Conservation (phyloP, 495 filamentous ascomycete genomes). For the Glonium stellatum region DNA sequence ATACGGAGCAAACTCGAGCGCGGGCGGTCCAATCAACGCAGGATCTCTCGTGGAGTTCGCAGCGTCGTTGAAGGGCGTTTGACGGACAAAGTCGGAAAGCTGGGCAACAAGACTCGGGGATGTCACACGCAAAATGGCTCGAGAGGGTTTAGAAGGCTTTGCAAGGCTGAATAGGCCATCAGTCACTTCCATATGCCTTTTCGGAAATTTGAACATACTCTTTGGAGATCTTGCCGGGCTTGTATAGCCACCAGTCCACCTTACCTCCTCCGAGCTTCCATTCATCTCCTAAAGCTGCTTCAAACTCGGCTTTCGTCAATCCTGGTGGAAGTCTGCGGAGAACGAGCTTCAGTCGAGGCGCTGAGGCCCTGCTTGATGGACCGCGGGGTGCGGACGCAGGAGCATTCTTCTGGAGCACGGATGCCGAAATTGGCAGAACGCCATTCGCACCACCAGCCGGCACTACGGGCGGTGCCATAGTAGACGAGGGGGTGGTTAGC, state of each 20-base stretch:
- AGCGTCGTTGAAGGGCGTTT: conserved; percentile 63
- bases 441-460: conserved; percentile 41
- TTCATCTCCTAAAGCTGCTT: conserved; percentile 64
- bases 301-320: conserved; percentile 73
- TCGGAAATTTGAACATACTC: conserved; percentile 51
- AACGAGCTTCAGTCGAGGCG: conserved; percentile 73
- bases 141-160: conserved; percentile 67
- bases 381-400: conserved; percentile 32
- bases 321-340: conserved; percentile 79
- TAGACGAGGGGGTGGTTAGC: not conserved
- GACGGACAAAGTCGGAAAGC: conserved; percentile 61
- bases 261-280: conserved; percentile 74
- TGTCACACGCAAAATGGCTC: conserved; percentile 71
- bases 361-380: conserved; percentile 48
- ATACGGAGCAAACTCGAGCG: conserved; percentile 74
- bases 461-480: conserved; percentile 21
- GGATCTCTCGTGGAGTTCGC: conserved; percentile 60
- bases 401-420: conserved; percentile 52
- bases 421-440: conserved; percentile 53
- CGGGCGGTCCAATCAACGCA: conserved; percentile 64
- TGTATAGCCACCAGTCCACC: conserved; percentile 74
- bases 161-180: conserved; percentile 48
- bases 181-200: not conserved
- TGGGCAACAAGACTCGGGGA: conserved; percentile 50
- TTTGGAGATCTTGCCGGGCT: conserved; percentile 76